Evolutionary conservation across 164 flowering plant genomes (phyloP), one percentile per base, ranked within the genome.

Genomic region (Cinnamomum micranthum): DNA sequence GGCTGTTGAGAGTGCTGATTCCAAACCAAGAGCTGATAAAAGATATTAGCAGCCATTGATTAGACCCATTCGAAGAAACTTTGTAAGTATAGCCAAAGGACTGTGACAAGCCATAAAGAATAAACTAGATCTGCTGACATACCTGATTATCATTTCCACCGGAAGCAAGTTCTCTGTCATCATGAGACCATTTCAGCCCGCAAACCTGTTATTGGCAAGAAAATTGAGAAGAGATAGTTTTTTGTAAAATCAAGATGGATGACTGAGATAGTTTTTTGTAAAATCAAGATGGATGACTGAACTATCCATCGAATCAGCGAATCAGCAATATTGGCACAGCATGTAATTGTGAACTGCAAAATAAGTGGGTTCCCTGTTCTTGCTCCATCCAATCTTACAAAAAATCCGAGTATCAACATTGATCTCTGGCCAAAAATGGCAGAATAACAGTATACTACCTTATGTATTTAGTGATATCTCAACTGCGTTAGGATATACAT

Each of bases 131-230:
- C 27, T 13, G 25, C 12, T 12, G 6, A 23, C 17, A 50, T 75
- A 95, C 99, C 99, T 95, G 99, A 84, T 96, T 96, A 79, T 96
- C 99, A 80, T 96, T 96, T 28, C 99, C 99, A 70, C 99, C 99
- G 0, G 99, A 96, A 69, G 99, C 99, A 69, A 96, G 97, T 80
- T 96, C 99, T 75, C 94, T 86, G 81, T 96, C 99, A 83, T 96
- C 99, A 76, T 88, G 93, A 10, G 99, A 94, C 99, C 98, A 96
- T 86, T 96, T 94, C 73, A 96, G 80, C 50, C 98, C 98, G 79
- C 99, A 94, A 7, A 96, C 97, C 99, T 95, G 86, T 20, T 27
- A 60, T 24, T 68, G 6, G 20, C 63, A 72, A 3, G n/a, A 67
- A 74, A 41, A 70, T 24, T 23, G 33, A 60, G 72, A 62, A 33